phyloP scores from a whole-genome alignment of 2,329 filamentous ascomycete species.

The Monascus ruber region DNA sequence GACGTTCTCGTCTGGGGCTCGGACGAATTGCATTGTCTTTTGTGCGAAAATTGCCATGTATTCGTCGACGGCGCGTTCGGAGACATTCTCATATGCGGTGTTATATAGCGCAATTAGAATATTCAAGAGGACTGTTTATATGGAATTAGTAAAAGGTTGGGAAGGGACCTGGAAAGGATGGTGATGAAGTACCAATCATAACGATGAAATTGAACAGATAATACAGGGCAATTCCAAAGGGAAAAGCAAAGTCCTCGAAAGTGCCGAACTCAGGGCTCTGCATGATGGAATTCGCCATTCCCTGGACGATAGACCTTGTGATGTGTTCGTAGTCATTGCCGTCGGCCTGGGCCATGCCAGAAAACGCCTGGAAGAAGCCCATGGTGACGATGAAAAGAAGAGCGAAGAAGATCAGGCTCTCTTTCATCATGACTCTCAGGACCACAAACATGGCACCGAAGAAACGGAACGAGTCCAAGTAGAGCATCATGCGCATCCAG shows the following conservation, averaged over 20 bases:
- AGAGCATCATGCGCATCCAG: conserved; percentile 84
- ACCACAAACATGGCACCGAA: conserved; percentile 98
- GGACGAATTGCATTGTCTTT: conserved; percentile 93
- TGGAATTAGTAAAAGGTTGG: conserved; percentile 3
- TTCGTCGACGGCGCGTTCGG: conserved; percentile 84
- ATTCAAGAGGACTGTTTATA: conserved; percentile 60
- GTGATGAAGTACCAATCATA: conserved; percentile 52
- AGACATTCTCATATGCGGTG: conserved; percentile 89
- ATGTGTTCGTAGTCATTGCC: conserved; percentile 48
- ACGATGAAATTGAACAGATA: conserved; percentile 97
- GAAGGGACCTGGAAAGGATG: background rate
- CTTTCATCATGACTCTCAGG: conserved; percentile 87
- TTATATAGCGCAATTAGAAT: conserved; percentile 97
- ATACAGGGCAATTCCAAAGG: conserved; percentile 90
- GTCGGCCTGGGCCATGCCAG: conserved; percentile 72
- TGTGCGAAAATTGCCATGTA: conserved; percentile 87
- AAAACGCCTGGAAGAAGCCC: conserved; percentile 82
- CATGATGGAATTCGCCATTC: conserved; percentile 79
- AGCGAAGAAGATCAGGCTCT: conserved; percentile 92
- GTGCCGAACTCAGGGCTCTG: conserved; percentile 79
- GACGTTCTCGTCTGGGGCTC: conserved; percentile 94
- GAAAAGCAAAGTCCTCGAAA: conserved; percentile 82
- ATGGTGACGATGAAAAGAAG: conserved; percentile 68
- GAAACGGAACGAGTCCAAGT: conserved; percentile 86
- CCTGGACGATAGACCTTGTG: conserved; percentile 35